Percentiles rank a stretch among this genome's conserved stretches.
phyloP scores from a whole-genome alignment of 2,329 filamentous ascomycete genomes.

The Trichoderma hamatum region DNA sequence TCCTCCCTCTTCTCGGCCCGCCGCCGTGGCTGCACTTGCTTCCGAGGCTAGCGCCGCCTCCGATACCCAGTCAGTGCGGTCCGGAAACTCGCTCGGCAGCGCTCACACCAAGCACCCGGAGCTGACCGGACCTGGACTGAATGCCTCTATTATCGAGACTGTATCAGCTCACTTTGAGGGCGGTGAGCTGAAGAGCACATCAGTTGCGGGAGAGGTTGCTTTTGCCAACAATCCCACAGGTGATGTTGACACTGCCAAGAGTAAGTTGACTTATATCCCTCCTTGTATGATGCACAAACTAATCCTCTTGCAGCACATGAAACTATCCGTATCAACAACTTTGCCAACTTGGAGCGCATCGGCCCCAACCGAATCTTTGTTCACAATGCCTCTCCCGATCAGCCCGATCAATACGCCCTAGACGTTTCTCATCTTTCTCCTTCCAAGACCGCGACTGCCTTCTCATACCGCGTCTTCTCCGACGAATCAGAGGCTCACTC shows the following conservation, averaged over 20 bases:
- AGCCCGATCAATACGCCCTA: conserved; percentile 78
- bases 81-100: conserved; percentile 76
- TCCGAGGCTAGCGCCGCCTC: conserved; percentile 68
- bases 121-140: conserved; percentile 76
- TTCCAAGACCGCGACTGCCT: conserved; percentile 73
- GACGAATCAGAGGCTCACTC: conserved; percentile 56
- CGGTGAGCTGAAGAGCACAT: conserved; percentile 69
- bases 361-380: conserved; percentile 93
- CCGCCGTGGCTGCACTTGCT: conserved; percentile 58
- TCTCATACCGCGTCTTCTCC: conserved; percentile 87
- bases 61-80: conserved; percentile 90
- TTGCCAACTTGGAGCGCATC: conserved; percentile 84
- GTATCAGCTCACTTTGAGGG: conserved; percentile 84
- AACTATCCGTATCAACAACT: conserved; percentile 84
- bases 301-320: conserved; percentile 48
- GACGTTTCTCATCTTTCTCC: conserved; percentile 68
- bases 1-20: conserved; percentile 40
- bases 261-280: conserved; percentile 45
- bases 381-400: conserved; percentile 64
- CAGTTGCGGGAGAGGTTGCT: conserved; percentile 85
- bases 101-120: conserved; percentile 79
- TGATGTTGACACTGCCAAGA: conserved; percentile 45
- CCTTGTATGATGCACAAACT: neutral
- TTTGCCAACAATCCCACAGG: conserved; percentile 72
- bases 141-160: conserved; percentile 87